A percentile compares a stretch with the other conserved stretches of the same genome.
Conservation (phyloP, 139 green algal genomes). For the Haematococcus sp. region DNA sequence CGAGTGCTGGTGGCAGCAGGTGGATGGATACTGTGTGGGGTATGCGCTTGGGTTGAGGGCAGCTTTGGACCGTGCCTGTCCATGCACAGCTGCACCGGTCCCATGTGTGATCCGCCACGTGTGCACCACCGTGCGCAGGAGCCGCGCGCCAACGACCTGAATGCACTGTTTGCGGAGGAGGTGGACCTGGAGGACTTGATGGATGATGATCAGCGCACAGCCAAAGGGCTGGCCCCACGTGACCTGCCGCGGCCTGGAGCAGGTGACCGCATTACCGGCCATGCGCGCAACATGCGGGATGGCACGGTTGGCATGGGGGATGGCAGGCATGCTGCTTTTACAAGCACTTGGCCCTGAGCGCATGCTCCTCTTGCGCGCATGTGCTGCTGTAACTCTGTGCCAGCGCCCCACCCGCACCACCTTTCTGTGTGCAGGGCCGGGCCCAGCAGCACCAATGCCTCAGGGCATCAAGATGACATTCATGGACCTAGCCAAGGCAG, state of each 20-base stretch:
- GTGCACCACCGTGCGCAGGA: neutral
- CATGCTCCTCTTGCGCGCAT: too few species aligned
- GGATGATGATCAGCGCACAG: slow-evolving; percentile 8
- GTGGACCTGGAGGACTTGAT: slow-evolving; percentile 11
- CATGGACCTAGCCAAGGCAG: slow-evolving; percentile 1
- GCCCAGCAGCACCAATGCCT: neutral
- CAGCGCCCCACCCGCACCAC: too few species aligned
- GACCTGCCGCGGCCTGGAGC: neutral
- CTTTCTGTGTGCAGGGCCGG: neutral
- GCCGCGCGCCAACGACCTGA: neutral
- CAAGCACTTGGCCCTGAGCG: too few species aligned
- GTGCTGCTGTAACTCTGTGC: too few species aligned
- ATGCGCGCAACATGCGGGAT: too few species aligned
- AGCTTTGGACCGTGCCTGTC: neutral
- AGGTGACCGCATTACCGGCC: neutral
- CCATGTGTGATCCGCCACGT: neutral
- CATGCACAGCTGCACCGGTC: neutral
- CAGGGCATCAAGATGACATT: slow-evolving; percentile 10
- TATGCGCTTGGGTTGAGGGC: neutral
- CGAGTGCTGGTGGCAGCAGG: neutral
- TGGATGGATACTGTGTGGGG: neutral
- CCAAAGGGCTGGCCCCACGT: neutral
- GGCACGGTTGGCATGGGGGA: too few species aligned
- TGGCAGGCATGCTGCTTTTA: too few species aligned
- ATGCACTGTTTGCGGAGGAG: neutral